phyloP scores from a whole-genome alignment of 2,329 filamentous ascomycete species.

The Fusarium cyanostomum region DNA sequence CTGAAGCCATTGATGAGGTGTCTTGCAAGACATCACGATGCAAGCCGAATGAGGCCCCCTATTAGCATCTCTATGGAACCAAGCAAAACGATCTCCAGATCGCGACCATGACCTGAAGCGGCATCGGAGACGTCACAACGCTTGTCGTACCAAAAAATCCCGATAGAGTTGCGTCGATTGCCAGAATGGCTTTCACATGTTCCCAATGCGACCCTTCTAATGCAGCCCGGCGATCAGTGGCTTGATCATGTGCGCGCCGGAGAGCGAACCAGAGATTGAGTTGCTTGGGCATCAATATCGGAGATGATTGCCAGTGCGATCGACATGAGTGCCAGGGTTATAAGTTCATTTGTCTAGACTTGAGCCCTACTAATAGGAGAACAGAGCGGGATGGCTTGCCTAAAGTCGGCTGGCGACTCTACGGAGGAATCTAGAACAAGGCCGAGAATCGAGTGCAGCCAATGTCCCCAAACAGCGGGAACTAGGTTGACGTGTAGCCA shows the following conservation, averaged over 20 bases:
- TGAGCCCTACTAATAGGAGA: too few species aligned
- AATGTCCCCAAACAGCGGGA: background rate
- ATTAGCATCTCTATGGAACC: too few species aligned
- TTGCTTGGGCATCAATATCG: background rate
- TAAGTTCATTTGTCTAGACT: too few species aligned
- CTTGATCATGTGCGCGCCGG: slow-evolving; percentile 23
- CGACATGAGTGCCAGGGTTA: background rate
- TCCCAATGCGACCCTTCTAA: slow-evolving; percentile 18
- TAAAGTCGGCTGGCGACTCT: too few species aligned
- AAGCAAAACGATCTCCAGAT: background rate
- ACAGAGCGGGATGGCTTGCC: too few species aligned
- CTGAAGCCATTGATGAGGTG: background rate
- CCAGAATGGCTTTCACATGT: slow-evolving; percentile 32
- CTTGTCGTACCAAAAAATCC: background rate
- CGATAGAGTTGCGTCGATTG: slow-evolving; percentile 14
- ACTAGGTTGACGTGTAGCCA: background rate
- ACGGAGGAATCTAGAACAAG: too few species aligned
- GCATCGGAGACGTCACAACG: slow-evolving; percentile 1
- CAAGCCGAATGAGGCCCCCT: background rate
- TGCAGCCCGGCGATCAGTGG: slow-evolving; percentile 32
- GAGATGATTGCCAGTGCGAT: too few species aligned
- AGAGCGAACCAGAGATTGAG: slow-evolving; percentile 4
- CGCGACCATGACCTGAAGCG: background rate
- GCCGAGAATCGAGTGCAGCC: too few species aligned
- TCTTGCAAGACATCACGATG: slow-evolving; percentile 5